Percentiles rank a stretch among this genome's conserved stretches.
These are phyloP conservation scores for Ettlia oleoabundans DNA, from an alignment of 139 green algal genomes.

Conservation along the genomic window DNA sequence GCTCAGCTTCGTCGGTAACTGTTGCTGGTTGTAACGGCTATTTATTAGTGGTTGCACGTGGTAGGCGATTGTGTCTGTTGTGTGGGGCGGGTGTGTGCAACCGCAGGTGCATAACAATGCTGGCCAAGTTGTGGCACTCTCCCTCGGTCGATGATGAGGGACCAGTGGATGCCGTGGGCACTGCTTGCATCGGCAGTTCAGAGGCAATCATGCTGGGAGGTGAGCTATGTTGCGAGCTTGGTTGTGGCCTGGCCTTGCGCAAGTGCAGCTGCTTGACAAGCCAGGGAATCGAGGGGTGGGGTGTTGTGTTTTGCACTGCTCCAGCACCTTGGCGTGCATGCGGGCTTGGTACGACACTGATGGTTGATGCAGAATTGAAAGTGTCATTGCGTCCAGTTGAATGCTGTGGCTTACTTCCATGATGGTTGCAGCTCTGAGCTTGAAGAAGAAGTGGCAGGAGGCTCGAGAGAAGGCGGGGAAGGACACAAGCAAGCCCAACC, in stretches of 20 bases:
- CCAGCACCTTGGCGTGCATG: background rate
- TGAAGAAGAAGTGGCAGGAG: conserved; percentile 73
- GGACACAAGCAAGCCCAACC: conserved; percentile 64
- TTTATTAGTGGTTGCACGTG: too few relatives aligned
- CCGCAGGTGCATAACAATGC: conserved; percentile 56
- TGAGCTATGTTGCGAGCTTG: too few relatives aligned
- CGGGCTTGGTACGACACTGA: background rate
- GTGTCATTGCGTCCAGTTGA: too few relatives aligned
- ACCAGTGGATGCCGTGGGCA: conserved; percentile 39
- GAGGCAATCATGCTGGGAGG: conserved; percentile 78
- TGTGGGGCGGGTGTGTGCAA: background rate
- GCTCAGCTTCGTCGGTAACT: too few relatives aligned
- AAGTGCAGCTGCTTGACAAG: background rate
- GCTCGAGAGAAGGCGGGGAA: conserved; percentile 37
- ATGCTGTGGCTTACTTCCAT: too few relatives aligned
- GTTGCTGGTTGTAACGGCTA: too few relatives aligned
- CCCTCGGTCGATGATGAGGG: conserved; percentile 31
- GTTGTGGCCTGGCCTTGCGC: too few relatives aligned
- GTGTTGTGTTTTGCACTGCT: background rate
- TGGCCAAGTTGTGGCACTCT: conserved; percentile 67
- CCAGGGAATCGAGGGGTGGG: too few relatives aligned
- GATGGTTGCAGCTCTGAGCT: conserved; percentile 51
- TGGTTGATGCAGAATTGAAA: too few relatives aligned
- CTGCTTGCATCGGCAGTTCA: conserved; percentile 61
- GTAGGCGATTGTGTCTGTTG: too few relatives aligned